Conservation (phyloP, 2,329 filamentous ascomycete species). For the Sporothrix luriei region DNA sequence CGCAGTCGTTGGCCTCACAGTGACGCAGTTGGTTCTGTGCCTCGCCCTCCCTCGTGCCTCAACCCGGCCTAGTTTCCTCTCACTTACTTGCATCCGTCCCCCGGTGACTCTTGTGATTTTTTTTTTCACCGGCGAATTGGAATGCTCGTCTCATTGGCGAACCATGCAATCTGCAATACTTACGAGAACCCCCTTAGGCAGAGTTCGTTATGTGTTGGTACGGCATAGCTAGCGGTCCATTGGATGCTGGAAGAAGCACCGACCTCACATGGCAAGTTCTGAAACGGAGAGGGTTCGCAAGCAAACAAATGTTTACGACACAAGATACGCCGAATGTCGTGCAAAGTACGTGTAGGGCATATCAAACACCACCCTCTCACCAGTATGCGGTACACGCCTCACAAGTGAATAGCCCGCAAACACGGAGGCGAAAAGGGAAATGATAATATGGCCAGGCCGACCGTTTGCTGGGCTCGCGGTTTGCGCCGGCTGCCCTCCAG, state of each 20-base stretch:
- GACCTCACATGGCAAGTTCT: no score
- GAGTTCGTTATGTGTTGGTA: not conserved
- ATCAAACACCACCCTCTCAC: no score
- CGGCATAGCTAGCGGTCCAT: not conserved
- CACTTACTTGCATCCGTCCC: not conserved
- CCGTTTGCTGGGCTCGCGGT: conserved; percentile 4
- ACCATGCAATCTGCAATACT: not conserved
- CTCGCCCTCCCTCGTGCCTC: conserved; percentile 9
- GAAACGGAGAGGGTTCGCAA: no score
- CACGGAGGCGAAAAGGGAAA: not conserved
- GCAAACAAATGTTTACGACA: no score
- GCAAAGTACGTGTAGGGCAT: no score
- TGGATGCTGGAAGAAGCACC: no score
- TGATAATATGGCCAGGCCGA: not conserved
- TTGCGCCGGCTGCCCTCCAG: not conserved
- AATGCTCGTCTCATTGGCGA: not conserved
- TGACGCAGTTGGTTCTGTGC: not conserved
- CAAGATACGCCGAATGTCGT: no score
- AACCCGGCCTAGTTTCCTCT: no score
- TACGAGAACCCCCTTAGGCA: not conserved
- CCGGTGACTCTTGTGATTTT: conserved; percentile 1
- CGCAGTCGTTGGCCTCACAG: conserved; percentile 14
- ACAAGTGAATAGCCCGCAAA: not conserved
- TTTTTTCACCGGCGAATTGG: not conserved
- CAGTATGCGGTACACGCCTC: no score